phyloP scores from a whole-genome alignment of 2,329 filamentous ascomycete species.

The Colletotrichum sp. region DNA sequence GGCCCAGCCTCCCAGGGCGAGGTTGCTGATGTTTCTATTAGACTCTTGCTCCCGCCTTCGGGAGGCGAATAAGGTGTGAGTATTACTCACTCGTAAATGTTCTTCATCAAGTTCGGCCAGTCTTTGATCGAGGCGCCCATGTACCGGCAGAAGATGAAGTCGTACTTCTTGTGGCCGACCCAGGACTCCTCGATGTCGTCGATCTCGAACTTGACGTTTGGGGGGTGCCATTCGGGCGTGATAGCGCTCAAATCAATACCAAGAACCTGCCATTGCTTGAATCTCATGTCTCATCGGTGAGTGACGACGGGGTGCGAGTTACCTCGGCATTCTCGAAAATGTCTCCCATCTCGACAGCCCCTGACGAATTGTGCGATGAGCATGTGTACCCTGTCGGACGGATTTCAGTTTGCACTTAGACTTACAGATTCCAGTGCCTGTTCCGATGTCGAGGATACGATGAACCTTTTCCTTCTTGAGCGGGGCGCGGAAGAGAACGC shows the following conservation, averaged over 20 bases:
- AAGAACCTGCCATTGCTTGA: neutral
- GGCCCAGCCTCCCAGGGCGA: conserved; percentile 38
- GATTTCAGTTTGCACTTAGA: accelerated
- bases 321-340: neutral
- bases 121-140: conserved; percentile 11
- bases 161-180: conserved; percentile 40
- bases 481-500: neutral
- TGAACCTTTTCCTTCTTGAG: neutral
- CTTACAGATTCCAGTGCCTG: conserved; percentile 64
- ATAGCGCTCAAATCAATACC: conserved; percentile 9
- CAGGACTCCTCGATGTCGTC: conserved; percentile 64
- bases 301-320: neutral
- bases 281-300: neutral
- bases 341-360: neutral
- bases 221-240: conserved; percentile 46
- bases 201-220: conserved; percentile 69
- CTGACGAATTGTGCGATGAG: accelerated
- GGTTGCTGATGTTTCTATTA: conserved; percentile 26
- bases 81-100: conserved; percentile 11
- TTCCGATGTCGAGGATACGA: conserved; percentile 61
- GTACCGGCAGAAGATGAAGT: conserved; percentile 34
- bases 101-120: conserved; percentile 12
- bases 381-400: accelerated
- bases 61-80: accelerated
- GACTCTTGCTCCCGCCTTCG: neutral